Evolutionary conservation across 192 early-diverging fungal species (phyloP).

Genomic region (Coemansia sp.): DNA sequence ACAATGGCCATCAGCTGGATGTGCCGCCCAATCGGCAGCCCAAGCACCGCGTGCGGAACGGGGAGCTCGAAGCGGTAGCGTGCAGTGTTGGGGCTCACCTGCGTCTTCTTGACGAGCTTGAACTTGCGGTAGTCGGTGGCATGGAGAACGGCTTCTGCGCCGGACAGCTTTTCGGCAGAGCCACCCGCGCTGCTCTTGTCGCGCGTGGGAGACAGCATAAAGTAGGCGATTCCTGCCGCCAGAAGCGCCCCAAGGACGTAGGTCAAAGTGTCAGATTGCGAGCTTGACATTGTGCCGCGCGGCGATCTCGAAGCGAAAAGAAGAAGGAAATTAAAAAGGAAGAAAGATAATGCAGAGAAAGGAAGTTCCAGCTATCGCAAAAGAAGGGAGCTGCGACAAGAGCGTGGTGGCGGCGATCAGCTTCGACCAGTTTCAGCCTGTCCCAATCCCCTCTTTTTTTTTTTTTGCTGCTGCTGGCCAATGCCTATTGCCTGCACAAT

Average conservation of each 20-base stretch:
- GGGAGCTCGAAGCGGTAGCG: slow-evolving; percentile 88
- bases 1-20: slow-evolving; percentile 84
- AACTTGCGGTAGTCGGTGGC: slow-evolving; percentile 75
- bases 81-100: slow-evolving; percentile 82
- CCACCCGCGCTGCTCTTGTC: slow-evolving; percentile 5
- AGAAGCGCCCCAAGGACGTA: slow-evolving; percentile 33
- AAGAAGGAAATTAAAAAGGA: not conserved
- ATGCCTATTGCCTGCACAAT: too few relatives aligned
- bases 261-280: slow-evolving; percentile 15
- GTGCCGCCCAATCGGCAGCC: slow-evolving; percentile 94
- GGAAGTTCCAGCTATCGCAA: too few relatives aligned
- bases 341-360: not conserved
- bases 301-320: not conserved
- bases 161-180: not conserved
- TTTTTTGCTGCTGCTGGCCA: too few relatives aligned
- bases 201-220: slow-evolving; percentile 13
- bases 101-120: slow-evolving; percentile 73
- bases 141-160: slow-evolving; percentile 58
- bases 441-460: too few relatives aligned
- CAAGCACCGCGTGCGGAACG: slow-evolving; percentile 62
- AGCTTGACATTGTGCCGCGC: not conserved
- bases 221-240: slow-evolving; percentile 42
- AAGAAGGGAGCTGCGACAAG: too few relatives aligned
- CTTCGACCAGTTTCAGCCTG: too few relatives aligned
- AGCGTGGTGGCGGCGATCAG: too few relatives aligned